Conservation (phyloP, 2,329 filamentous ascomycete genomes). For the Cyclaneusma minus region DNA sequence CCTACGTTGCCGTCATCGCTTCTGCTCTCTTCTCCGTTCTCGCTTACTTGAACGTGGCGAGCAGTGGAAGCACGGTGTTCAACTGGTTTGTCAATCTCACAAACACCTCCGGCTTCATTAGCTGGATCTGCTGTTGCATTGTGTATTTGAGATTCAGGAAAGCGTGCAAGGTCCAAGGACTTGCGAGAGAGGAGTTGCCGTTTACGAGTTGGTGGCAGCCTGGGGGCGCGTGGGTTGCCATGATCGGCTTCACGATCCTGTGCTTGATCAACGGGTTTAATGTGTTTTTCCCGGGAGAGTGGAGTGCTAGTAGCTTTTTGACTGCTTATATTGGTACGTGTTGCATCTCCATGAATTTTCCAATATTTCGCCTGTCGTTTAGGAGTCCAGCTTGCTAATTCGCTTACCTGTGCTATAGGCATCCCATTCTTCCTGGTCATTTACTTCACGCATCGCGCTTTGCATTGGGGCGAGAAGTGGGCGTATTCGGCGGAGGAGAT, state of each 20-base stretch:
- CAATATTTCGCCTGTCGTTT: not conserved
- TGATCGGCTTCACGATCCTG: constrained; percentile 35
- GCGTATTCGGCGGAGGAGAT: constrained; percentile 29
- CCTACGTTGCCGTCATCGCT: constrained; percentile 28
- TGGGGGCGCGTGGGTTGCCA: constrained; percentile 35
- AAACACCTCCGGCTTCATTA: constrained; percentile 35
- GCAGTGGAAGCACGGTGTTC: constrained; percentile 29
- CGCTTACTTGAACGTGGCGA: constrained; percentile 31
- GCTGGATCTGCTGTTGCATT: constrained; percentile 36
- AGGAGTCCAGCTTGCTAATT: not conserved
- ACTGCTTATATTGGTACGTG: constrained; percentile 52
- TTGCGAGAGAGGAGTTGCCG: constrained; percentile 25
- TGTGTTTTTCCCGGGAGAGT: constrained; percentile 44
- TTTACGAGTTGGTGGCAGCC: constrained; percentile 40
- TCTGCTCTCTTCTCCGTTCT: constrained; percentile 27
- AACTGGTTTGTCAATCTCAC: constrained; percentile 40
- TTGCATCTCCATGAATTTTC: constrained; percentile 5
- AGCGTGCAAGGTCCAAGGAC: constrained; percentile 26
- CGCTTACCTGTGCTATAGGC: constrained; percentile 41
- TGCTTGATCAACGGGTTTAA: constrained; percentile 47
- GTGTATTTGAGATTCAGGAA: constrained; percentile 44
- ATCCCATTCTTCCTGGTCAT: constrained; percentile 43
- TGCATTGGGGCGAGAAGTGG: constrained; percentile 32
- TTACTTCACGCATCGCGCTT: constrained; percentile 35
- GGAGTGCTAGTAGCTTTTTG: constrained; percentile 38